phyloP scores from a whole-genome alignment of 345 rosid genomes.

The Eucalyptus camaldulensis region DNA sequence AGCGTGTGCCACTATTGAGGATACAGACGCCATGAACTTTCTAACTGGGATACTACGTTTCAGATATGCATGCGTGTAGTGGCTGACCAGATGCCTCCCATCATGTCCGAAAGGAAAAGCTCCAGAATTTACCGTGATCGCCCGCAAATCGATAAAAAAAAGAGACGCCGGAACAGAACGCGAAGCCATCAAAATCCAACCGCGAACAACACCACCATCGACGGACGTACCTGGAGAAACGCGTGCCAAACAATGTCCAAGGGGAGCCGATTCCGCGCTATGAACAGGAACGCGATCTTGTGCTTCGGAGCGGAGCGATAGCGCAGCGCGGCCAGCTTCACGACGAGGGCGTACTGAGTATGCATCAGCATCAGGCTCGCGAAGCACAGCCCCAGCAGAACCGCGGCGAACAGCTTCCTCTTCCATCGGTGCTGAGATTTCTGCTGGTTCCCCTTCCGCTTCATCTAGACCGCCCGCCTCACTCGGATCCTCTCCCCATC shows the following conservation, averaged over 20 bases:
- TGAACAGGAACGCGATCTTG: slow-evolving; percentile 79
- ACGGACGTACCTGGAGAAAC: slow-evolving; percentile 47
- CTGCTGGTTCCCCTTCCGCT: slow-evolving; percentile 56
- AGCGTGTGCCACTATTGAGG: neutral
- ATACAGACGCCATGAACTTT: neutral
- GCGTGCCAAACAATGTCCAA: slow-evolving; percentile 83
- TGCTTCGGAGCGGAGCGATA: slow-evolving; percentile 24
- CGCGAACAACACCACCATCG: neutral
- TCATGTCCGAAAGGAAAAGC: neutral
- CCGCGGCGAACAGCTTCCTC: slow-evolving; percentile 34
- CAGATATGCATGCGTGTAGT: neutral
- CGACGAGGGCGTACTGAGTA: slow-evolving; percentile 34
- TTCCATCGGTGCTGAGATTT: slow-evolving; percentile 53
- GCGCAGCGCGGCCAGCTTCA: slow-evolving; percentile 29
- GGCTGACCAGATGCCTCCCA: neutral
- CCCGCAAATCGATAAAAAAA: neutral
- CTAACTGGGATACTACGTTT: neutral
- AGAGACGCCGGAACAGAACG: neutral
- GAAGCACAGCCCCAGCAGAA: slow-evolving; percentile 43
- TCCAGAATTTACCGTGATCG: neutral
- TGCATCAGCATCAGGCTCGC: slow-evolving; percentile 53
- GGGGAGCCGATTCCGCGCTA: slow-evolving; percentile 80
- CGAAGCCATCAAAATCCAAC: neutral
- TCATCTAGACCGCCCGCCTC: slow-evolving; percentile 20
- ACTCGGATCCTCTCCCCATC: neutral